Evolutionary conservation across 2,329 filamentous ascomycete genomes (phyloP), one percentile per base, ranked within the genome.

Genomic region (Stemphylium lycopersici): DNA sequence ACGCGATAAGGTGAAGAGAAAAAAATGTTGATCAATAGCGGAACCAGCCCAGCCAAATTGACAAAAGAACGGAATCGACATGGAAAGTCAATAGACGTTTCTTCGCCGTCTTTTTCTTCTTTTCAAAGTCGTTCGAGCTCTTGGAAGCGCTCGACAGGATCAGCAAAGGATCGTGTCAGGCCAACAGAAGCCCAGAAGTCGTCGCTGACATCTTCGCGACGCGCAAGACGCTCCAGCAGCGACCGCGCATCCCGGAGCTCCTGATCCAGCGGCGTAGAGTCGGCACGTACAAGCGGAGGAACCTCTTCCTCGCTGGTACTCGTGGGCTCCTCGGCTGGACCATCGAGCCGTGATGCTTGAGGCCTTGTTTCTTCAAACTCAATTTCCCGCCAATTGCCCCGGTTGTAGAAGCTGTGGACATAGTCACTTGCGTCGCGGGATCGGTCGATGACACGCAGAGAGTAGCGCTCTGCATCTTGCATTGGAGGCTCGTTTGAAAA

Each of bases 181-280:
- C 78, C 78, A 15, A 79, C 76, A 16, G 74, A 77, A 48, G 74
- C 74, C 91, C 91, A 96, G 86, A 89, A 93, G 60, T 91, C 87
- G 57, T 95, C 90, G 0, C 90, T 89, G 48, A 95, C 88, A 64
- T 93, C 89, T 67, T 90, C 84, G 20, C 90, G 80, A 15, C 84
- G 82, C 31, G 87, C 85, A 49, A 96, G 80, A 38, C 85, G 83
- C 62, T 88, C 85, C 32, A 95, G 81, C 41, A 96, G 88, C 45
- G 82, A 81, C 63, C 90, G 87, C 83, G 93, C 88, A 40, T 87
- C 84, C 18, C 84, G 81, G 22, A 89, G 73, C 65, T 80, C 77
- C 50, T 70, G 69, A 18, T 76, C 72, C 4, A 71, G 59, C 2
- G 60, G 53, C 31, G 60, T 42, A 12, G 61, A 53, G 10, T 54